Conservation (phyloP, 495 filamentous ascomycete species). For the Letharia lupina region DNA sequence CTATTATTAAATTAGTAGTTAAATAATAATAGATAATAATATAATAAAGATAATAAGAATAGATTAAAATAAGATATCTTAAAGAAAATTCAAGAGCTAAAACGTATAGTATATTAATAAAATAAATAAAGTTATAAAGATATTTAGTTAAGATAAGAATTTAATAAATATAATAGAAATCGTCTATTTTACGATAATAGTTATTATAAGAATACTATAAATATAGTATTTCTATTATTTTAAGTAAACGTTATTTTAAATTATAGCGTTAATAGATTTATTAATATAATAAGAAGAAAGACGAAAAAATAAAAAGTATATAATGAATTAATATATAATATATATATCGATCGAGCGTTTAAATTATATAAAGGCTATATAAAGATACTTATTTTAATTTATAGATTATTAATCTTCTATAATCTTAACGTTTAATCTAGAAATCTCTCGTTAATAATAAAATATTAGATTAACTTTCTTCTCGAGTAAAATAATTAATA, state of each 20-base stretch:
- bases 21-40: not conserved
- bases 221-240: constrained; percentile 5
- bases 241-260: not conserved
- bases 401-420: not conserved
- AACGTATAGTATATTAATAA: not conserved
- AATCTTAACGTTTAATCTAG: constrained; percentile 1
- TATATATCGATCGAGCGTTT: constrained; percentile 1
- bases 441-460: constrained; percentile 1
- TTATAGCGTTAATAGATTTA: not conserved
- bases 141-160: constrained; percentile 8
- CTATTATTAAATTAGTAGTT: not conserved
- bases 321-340: constrained; percentile 1
- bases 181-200: not conserved
- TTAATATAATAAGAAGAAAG: constrained; percentile 2
- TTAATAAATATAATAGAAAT: constrained; percentile 7
- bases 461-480: constrained; percentile 11
- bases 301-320: not conserved
- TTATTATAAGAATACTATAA: not conserved
- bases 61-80: constrained; percentile 8
- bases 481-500: constrained; percentile 1
- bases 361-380: constrained; percentile 15
- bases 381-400: not conserved
- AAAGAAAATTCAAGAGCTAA: constrained; percentile 7
- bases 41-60: constrained; percentile 5
- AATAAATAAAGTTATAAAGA: not conserved